These are phyloP conservation scores for Ananas comosus DNA, from an alignment of 176 grass and related monocot genomes.

Conservation along the genomic window DNA sequence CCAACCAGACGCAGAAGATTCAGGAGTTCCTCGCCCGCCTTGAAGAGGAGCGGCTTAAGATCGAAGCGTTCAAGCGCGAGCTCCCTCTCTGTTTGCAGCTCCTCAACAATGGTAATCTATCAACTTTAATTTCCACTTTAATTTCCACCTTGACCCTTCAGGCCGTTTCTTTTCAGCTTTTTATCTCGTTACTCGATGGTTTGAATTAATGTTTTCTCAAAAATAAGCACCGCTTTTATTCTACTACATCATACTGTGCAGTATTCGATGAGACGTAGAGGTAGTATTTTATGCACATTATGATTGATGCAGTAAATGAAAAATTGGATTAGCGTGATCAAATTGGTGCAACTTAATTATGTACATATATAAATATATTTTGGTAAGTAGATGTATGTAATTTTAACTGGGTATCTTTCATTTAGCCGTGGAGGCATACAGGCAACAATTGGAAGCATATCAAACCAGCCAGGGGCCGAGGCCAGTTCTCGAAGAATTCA, in stretches of 20 bases:
- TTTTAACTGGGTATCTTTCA: background rate
- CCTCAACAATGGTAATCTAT: constrained; percentile 60
- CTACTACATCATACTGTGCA: too few relatives aligned
- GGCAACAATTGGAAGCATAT: constrained; percentile 68
- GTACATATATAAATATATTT: background rate
- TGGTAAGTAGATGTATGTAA: background rate
- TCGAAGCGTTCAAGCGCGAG: constrained; percentile 98
- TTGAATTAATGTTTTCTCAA: too few relatives aligned
- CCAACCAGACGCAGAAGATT: constrained; percentile 51
- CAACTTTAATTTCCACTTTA: background rate
- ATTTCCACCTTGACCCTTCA: background rate
- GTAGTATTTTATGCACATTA: too few relatives aligned
- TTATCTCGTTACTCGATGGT: too few relatives aligned
- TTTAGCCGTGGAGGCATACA: constrained; percentile 80
- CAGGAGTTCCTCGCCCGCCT: constrained; percentile 67
- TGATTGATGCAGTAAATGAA: too few relatives aligned
- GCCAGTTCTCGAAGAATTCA: constrained; percentile 88
- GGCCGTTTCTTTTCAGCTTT: too few relatives aligned
- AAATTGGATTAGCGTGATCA: too few relatives aligned
- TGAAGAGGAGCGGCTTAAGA: constrained; percentile 90
- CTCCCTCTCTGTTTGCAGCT: constrained; percentile 97
- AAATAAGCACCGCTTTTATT: too few relatives aligned
- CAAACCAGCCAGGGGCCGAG: constrained; percentile 46
- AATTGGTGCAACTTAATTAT: too few relatives aligned
- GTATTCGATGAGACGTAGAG: too few relatives aligned